A percentile compares a stretch with the other conserved stretches of the same genome.
Conservation (phyloP, 371 early-diverging fungal genomes). For the Mucor irregularis region DNA sequence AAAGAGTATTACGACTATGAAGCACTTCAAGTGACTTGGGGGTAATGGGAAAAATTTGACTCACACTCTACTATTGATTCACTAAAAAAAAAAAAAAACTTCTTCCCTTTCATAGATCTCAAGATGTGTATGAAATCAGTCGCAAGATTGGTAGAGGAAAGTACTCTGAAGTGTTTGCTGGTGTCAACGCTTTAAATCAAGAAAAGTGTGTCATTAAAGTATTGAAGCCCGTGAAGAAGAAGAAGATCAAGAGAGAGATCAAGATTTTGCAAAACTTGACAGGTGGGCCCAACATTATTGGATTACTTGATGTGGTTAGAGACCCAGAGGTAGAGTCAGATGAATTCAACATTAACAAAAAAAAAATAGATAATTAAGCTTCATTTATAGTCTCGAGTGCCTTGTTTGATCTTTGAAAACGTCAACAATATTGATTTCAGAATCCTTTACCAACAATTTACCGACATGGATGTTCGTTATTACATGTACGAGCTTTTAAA, state of each 20-base stretch:
- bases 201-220: constrained; percentile 98
- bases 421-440: constrained; percentile 87
- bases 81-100: neutral
- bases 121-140: constrained; percentile 97
- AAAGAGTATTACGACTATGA: constrained; percentile 36
- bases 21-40: constrained; percentile 32
- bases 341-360: constrained; percentile 14
- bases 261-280: constrained; percentile 97
- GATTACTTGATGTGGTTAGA: constrained; percentile 94
- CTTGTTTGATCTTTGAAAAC: constrained; percentile 97
- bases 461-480: constrained; percentile 93
- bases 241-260: constrained; percentile 99
- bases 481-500: constrained; percentile 96
- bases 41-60: constrained; percentile 12
- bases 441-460: constrained; percentile 72
- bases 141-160: constrained; percentile 98
- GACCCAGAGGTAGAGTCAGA: constrained; percentile 80
- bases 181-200: constrained; percentile 79
- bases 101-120: constrained; percentile 5
- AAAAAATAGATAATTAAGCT: neutral
- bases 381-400: constrained; percentile 74
- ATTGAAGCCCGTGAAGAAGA: constrained; percentile 98
- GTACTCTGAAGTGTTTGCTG: constrained; percentile 99
- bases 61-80: neutral
- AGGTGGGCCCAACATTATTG: constrained; percentile 95